Conservation (phyloP, 169 alveolate genomes). For the Toxoplasma gondii region DNA sequence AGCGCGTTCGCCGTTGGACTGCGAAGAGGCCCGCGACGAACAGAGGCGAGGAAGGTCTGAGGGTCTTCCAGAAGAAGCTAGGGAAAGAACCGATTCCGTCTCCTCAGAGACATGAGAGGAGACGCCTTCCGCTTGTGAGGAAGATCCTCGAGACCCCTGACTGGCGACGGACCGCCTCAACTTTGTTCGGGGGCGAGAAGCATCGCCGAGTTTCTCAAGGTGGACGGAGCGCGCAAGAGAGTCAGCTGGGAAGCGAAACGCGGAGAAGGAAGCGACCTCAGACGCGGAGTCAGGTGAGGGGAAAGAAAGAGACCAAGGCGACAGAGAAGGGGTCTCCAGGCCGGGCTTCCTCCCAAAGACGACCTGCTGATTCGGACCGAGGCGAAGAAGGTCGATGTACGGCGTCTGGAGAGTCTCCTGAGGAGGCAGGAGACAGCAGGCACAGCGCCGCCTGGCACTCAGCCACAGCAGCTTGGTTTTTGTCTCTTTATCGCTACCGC, state of each 20-base stretch:
- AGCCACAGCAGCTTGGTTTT: background rate
- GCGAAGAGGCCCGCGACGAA: background rate
- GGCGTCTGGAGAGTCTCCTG: background rate
- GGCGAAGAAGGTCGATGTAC: background rate
- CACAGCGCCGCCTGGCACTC: background rate
- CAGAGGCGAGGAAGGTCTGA: background rate
- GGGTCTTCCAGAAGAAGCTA: background rate
- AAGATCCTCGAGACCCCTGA: too few species aligned
- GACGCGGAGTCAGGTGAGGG: background rate
- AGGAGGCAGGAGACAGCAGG: conserved; percentile 17
- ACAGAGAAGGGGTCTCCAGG: background rate
- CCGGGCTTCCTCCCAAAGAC: conserved; percentile 28
- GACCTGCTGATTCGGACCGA: background rate
- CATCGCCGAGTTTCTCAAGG: too few species aligned
- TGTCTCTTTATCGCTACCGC: background rate
- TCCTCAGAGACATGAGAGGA: background rate
- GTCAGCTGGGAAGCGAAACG: background rate
- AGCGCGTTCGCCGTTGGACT: background rate
- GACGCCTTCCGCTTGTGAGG: too few species aligned
- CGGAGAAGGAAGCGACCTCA: background rate
- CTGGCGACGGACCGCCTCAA: too few species aligned
- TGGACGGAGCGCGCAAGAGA: too few species aligned
- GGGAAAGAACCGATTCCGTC: background rate
- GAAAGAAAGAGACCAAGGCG: background rate
- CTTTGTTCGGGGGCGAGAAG: too few species aligned